Evolutionary conservation across 2,329 filamentous ascomycete genomes (phyloP).

Genomic region (Trichoderma breve): DNA sequence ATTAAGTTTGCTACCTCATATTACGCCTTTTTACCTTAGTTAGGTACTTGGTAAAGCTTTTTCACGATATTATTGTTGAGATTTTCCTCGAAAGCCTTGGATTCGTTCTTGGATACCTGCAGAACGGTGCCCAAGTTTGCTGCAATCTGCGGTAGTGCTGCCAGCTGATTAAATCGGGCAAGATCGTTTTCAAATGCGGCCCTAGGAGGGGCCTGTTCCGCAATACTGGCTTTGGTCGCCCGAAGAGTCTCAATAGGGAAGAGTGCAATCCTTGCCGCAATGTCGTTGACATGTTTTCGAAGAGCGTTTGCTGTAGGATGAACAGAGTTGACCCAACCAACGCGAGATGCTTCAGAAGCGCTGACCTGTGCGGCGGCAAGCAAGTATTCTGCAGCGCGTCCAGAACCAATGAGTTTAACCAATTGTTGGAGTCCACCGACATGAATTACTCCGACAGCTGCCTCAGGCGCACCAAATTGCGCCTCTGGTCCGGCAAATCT

Average conservation of each 20-base stretch:
- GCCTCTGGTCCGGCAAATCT: neutral
- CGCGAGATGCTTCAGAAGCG: neutral
- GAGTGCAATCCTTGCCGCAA: conserved; percentile 4
- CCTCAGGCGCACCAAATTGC: neutral
- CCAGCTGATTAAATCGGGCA: neutral
- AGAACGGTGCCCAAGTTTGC: neutral
- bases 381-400: neutral
- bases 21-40: neutral
- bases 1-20: too few relatives aligned
- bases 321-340: conserved; percentile 2
- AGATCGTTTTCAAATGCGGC: neutral
- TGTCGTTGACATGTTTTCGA: neutral
- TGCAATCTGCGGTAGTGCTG: neutral
- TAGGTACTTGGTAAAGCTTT: neutral
- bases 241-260: neutral
- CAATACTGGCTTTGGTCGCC: conserved; percentile 2
- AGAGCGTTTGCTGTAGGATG: neutral
- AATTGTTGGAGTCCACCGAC: conserved; percentile 6
- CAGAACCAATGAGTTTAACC: neutral
- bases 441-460: neutral
- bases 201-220: neutral
- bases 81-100: neutral
- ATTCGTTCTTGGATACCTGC: neutral
- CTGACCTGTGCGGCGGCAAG: neutral
- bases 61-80: neutral